Conservation (phyloP, 805 yeast species). For the Teunomyces stri region DNA sequence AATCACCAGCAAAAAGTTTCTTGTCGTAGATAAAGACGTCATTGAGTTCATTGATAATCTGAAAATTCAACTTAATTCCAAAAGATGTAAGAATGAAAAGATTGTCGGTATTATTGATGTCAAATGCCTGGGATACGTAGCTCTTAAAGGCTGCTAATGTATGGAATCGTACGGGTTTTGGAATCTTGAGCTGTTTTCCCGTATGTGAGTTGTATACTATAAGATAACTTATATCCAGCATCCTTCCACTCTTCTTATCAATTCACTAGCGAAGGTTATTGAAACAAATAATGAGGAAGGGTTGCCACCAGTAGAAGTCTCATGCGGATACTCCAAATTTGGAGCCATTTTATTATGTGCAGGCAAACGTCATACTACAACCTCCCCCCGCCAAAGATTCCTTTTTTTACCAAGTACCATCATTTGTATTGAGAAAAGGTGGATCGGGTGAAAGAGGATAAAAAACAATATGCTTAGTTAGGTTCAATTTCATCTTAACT, state of each 20-base stretch:
- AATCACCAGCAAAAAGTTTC: conserved; percentile 45
- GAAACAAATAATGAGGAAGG: not conserved
- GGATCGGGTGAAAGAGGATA: no score
- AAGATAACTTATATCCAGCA: conserved; percentile 22
- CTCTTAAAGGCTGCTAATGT: conserved; percentile 30
- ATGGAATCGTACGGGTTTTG: conserved; percentile 43
- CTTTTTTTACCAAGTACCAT: no score
- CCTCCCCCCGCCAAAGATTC: no score
- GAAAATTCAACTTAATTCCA: conserved; percentile 59
- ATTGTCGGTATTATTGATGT: conserved; percentile 25
- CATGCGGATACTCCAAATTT: not conserved
- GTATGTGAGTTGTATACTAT: conserved; percentile 38
- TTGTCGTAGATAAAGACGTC: conserved; percentile 66
- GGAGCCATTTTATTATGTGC: not conserved
- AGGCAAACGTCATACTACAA: not conserved
- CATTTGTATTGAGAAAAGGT: no score
- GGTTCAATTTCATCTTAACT: no score
- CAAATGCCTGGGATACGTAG: conserved; percentile 27
- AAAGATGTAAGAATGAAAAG: conserved; percentile 60
- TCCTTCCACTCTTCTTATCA: conserved; percentile 1
- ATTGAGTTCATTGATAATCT: conserved; percentile 48
- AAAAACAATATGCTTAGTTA: no score
- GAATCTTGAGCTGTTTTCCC: conserved; percentile 30
- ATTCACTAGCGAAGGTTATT: not conserved
- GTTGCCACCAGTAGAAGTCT: conserved; percentile 4